These are phyloP conservation scores for Starmerella floricola DNA, from an alignment of 805 yeast genomes.

Conservation along the genomic window DNA sequence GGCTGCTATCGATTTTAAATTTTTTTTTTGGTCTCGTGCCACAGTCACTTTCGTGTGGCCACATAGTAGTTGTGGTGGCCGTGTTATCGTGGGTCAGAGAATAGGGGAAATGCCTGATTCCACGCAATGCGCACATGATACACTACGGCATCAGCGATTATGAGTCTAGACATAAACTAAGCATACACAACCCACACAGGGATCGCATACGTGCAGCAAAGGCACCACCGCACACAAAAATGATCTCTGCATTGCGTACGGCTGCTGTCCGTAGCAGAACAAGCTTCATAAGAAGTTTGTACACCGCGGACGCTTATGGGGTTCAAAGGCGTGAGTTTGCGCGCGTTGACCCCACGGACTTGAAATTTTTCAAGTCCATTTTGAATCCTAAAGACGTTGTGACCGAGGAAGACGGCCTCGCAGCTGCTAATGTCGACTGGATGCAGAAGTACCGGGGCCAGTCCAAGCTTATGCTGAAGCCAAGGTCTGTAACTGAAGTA, in stretches of 20 bases:
- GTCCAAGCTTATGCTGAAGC: constrained; percentile 64
- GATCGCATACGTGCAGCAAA: no score
- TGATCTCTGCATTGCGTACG: neutral
- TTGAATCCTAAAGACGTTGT: constrained; percentile 31
- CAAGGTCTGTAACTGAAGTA: constrained; percentile 66
- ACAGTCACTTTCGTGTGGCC: no score
- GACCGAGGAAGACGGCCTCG: constrained; percentile 51
- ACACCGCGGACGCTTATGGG: constrained; percentile 60
- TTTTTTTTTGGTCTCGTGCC: no score
- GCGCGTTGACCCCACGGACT: constrained; percentile 42
- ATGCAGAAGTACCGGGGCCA: constrained; percentile 88
- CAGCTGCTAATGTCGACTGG: constrained; percentile 75
- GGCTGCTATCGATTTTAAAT: no score
- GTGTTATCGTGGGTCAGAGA: no score
- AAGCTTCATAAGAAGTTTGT: neutral
- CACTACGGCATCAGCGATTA: no score
- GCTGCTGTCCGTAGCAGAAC: neutral
- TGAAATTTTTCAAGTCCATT: constrained; percentile 48
- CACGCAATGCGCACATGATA: no score
- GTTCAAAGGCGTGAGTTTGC: constrained; percentile 42
- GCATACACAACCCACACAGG: no score
- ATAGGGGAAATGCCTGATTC: no score
- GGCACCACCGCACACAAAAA: no score
- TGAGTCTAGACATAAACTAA: no score
- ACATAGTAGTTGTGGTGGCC: no score